Base-by-base conservation (phyloP, 768 basidiomycete species). In the Dendrothele bispora region DNA sequence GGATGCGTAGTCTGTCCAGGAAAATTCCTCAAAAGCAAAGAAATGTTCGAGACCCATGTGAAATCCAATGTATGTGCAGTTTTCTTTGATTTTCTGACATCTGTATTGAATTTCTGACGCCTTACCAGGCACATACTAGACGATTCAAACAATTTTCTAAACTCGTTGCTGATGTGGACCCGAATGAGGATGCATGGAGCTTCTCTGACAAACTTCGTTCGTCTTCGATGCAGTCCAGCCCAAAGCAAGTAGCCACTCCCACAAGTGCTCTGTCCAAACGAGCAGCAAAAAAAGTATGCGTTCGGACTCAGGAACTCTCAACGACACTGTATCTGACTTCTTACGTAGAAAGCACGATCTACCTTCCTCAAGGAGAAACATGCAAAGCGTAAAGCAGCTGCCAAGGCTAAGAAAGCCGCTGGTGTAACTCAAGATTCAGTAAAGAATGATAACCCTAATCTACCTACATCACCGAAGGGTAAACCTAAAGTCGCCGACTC, bases 1-100 rank as follows among this genome's bases (percentile, higher is more conserved):
- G 75, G 72, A 7, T 91, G 89, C 60, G 71, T 83, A 7, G 59
- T 86, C 5, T 91, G 89, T 62, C 87, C 84, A 10, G 82, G 81
- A 30, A 91, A 88, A 60, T 59, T 74, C n/a, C 71, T 91, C 32
- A 88, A 88, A 60, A 75, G 77, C 39, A 43, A 54, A 7, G 71
- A 69, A 41, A 82, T 85, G 80, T 68, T 77, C 28, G 65, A 72
- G 48, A 63, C 76, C 12, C 89, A 91, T 62, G 71, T 68, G 49
- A 68, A 67, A 8, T 86, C 88, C 27, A 80, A 76, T 65, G 89
- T 80, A 75, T 65, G 82, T 78, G 64, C 56, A 60, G 51, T 69
- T 65, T 52, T 29, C 15, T 17, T 4, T 22, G 7, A 41, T 1
- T 21, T 18, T 29, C 35, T 12, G 12, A 50, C 30, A 50, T 43